phyloP scores from a whole-genome alignment of 495 filamentous ascomycete genomes.

The Trichoderma orchidacearum region DNA sequence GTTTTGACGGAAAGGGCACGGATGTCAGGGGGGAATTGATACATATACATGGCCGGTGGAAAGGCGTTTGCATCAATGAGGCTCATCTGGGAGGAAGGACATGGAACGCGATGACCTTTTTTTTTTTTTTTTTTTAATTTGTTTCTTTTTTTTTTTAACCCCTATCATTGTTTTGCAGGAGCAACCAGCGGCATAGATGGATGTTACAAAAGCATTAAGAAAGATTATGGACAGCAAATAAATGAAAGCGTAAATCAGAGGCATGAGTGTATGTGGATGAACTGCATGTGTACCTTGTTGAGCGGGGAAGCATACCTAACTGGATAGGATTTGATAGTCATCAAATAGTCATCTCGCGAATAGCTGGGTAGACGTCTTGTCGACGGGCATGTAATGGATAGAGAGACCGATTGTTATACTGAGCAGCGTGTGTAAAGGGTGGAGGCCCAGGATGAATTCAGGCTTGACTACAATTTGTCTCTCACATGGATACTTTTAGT shows the following conservation, averaged over 20 bases:
- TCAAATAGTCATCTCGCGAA: too few relatives aligned
- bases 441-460: too few relatives aligned
- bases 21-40: background rate
- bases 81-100: background rate
- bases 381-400: too few relatives aligned
- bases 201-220: conserved; percentile 1
- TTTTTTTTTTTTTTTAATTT: conserved; percentile 2
- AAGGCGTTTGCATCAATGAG: conserved; percentile 1
- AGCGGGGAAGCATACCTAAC: too few relatives aligned
- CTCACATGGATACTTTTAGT: too few relatives aligned
- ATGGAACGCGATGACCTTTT: background rate
- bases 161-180: background rate
- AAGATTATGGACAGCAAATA: background rate
- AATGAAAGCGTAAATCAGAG: background rate
- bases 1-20: background rate
- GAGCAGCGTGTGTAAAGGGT: too few relatives aligned
- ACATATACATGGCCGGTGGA: background rate
- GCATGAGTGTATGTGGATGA: background rate
- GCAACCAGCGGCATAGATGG: background rate
- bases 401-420: too few relatives aligned
- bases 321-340: too few relatives aligned
- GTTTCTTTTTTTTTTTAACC: background rate
- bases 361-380: too few relatives aligned
- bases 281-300: too few relatives aligned
- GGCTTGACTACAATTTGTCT: too few relatives aligned